Evolutionary conservation across 2,329 filamentous ascomycete species (phyloP).

Genomic region (Beauveria medogensis): DNA sequence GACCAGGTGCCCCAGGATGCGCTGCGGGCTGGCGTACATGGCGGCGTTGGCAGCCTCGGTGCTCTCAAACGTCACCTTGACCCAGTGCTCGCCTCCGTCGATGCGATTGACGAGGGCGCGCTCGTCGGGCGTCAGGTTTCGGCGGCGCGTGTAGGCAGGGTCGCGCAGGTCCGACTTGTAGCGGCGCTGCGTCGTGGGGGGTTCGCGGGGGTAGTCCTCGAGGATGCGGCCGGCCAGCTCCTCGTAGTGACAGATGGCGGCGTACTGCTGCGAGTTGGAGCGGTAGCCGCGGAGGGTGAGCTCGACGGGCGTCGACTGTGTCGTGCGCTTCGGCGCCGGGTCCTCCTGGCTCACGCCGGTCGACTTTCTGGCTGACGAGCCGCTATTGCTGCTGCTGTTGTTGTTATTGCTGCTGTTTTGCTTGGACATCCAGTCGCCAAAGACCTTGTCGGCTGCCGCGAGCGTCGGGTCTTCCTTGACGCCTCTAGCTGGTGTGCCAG

Average conservation of each 20-base stretch:
- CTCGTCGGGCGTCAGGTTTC: constrained; percentile 61
- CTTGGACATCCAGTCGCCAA: constrained; percentile 48
- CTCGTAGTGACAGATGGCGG: constrained; percentile 83
- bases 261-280: constrained; percentile 62
- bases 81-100: constrained; percentile 83
- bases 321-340: constrained; percentile 25
- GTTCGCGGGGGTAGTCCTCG: constrained; percentile 84
- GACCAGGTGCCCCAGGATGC: constrained; percentile 61
- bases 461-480: constrained; percentile 52
- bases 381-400: constrained; percentile 12
- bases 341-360: constrained; percentile 30
- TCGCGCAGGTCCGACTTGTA: constrained; percentile 70
- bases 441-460: constrained; percentile 53
- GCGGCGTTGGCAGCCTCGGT: constrained; percentile 63
- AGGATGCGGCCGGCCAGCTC: constrained; percentile 77
- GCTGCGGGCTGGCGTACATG: constrained; percentile 61
- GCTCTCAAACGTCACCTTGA: constrained; percentile 76
- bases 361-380: constrained; percentile 21
- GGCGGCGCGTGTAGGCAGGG: constrained; percentile 58
- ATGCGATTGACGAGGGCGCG: constrained; percentile 73
- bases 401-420: constrained; percentile 29
- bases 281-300: constrained; percentile 78
- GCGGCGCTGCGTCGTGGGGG: constrained; percentile 60
- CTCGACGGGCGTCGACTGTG: constrained; percentile 51
- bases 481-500: constrained; percentile 46